These are phyloP conservation scores for Nakataea oryzae DNA, from an alignment of 2,329 filamentous ascomycete genomes.

Conservation along the genomic window DNA sequence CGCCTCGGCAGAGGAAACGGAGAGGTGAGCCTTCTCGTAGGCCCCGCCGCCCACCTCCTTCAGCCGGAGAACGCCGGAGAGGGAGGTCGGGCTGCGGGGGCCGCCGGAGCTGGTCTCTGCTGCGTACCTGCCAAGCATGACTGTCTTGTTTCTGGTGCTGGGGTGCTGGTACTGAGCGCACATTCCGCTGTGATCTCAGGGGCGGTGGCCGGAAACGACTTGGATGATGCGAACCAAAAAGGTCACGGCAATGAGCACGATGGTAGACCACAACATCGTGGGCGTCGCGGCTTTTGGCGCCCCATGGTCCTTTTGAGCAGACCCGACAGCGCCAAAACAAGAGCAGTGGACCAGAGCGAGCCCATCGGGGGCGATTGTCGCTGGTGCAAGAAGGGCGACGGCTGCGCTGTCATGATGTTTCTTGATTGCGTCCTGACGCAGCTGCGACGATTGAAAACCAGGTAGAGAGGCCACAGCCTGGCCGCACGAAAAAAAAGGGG, in stretches of 20 bases:
- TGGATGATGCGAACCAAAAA: too few relatives aligned
- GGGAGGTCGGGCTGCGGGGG: neutral
- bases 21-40: neutral
- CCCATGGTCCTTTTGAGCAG: neutral
- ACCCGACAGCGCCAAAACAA: neutral
- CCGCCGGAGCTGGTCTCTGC: too few relatives aligned
- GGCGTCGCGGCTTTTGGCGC: too few relatives aligned
- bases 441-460: slow-evolving; percentile 1
- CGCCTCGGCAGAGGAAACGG: neutral
- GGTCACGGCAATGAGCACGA: too few relatives aligned
- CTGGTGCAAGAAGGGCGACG: neutral
- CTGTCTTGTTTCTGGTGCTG: too few relatives aligned
- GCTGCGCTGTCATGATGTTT: neutral
- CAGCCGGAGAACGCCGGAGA: neutral
- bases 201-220: too few relatives aligned
- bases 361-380: neutral
- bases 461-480: neutral
- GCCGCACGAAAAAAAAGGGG: neutral
- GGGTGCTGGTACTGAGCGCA: too few relatives aligned
- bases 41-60: neutral
- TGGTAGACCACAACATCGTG: too few relatives aligned
- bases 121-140: too few relatives aligned
- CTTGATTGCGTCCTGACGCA: slow-evolving; percentile 3
- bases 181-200: too few relatives aligned
- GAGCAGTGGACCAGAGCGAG: neutral